These are phyloP conservation scores for Scedosporium aurantiacum DNA, from an alignment of 2,329 filamentous ascomycete species.

Conservation along the genomic window DNA sequence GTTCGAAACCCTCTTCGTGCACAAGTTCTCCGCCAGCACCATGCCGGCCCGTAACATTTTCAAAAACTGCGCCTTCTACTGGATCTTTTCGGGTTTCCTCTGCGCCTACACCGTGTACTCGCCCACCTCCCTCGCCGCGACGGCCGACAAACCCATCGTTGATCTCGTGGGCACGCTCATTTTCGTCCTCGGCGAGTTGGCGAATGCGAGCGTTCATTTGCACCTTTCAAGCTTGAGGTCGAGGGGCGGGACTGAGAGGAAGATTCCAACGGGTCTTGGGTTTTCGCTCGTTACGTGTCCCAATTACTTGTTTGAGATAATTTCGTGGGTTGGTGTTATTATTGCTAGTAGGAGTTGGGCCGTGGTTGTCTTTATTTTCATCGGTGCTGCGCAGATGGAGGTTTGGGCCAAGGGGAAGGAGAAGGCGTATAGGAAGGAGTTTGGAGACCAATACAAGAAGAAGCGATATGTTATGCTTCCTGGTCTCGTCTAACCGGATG, in stretches of 20 bases:
- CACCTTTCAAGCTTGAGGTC: constrained; percentile 69
- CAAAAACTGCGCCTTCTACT: constrained; percentile 94
- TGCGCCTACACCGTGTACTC: constrained; percentile 79
- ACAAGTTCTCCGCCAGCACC: constrained; percentile 88
- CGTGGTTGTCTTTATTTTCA: constrained; percentile 62
- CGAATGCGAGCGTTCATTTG: constrained; percentile 70
- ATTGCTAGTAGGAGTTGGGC: constrained; percentile 69
- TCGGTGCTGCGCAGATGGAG: constrained; percentile 71
- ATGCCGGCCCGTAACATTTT: constrained; percentile 89
- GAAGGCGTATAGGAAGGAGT: constrained; percentile 76
- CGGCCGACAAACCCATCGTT: constrained; percentile 33
- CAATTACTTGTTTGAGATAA: constrained; percentile 89
- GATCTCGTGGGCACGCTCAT: constrained; percentile 60
- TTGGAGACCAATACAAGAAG: constrained; percentile 88
- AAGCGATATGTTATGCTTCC: constrained; percentile 81
- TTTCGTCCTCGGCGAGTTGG: constrained; percentile 66
- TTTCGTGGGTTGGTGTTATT: constrained; percentile 77
- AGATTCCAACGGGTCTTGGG: constrained; percentile 76
- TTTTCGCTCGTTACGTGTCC: constrained; percentile 86
- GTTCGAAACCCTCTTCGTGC: constrained; percentile 84
- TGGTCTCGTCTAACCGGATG: constrained; percentile 49
- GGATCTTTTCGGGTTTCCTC: constrained; percentile 69
- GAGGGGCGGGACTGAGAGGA: constrained; percentile 70
- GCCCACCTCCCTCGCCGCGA: constrained; percentile 58
- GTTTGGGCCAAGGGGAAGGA: constrained; percentile 90